Evolutionary conservation across 1,284 basidiomycete species (phyloP).

Genomic region (Hemileia vastatrix): DNA sequence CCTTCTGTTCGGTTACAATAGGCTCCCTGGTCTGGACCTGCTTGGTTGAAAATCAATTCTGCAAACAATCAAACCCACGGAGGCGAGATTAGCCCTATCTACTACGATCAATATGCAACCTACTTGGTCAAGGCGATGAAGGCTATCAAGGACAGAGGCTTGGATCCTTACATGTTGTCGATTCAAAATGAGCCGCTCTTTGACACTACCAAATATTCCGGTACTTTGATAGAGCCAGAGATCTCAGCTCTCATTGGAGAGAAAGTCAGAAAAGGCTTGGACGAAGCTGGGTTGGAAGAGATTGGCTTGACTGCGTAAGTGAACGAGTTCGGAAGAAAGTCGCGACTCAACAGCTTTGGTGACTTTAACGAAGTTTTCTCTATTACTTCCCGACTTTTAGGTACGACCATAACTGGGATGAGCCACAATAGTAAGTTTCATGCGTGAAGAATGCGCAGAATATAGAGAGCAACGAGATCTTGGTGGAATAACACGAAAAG

Average conservation of each 20-base stretch:
- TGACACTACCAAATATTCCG: background rate
- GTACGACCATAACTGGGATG: too few species aligned
- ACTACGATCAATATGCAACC: conserved; percentile 27
- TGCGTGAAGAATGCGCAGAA: too few species aligned
- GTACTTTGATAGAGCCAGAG: background rate
- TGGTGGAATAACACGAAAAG: too few species aligned
- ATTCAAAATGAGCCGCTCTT: conserved; percentile 31
- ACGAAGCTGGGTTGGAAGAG: too few species aligned
- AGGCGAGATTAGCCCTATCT: conserved; percentile 26
- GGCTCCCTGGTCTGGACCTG: conserved; percentile 31
- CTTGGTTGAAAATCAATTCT: conserved; percentile 33
- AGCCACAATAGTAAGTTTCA: too few species aligned
- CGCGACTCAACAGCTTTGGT: too few species aligned
- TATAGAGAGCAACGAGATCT: too few species aligned
- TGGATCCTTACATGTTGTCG: conserved; percentile 23
- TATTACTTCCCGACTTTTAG: too few species aligned
- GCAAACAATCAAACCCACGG: conserved; percentile 25
- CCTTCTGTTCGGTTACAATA: too few species aligned
- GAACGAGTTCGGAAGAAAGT: too few species aligned
- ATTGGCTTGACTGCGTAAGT: too few species aligned
- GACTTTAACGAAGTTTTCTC: too few species aligned
- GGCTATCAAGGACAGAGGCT: conserved; percentile 25
- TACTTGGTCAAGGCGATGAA: conserved; percentile 28
- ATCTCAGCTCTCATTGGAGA: background rate
- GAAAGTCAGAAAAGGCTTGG: background rate